phyloP scores from a whole-genome alignment of 1,139 yeast genomes.

The Saccharomycopsis hybrid region DNA sequence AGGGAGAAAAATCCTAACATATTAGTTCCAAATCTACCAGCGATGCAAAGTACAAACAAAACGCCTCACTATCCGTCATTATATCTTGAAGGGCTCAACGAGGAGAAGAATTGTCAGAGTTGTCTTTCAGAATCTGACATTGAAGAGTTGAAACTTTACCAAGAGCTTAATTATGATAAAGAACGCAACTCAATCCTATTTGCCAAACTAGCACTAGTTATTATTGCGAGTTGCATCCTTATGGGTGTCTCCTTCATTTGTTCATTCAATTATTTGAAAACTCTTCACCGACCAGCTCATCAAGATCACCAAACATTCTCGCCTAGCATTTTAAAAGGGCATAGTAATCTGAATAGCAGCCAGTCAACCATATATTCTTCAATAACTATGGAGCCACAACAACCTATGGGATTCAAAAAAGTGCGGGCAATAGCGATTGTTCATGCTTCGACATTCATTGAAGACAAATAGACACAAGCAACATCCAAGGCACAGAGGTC shows the following conservation, averaged over 20 bases:
- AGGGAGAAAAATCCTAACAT: too few species aligned
- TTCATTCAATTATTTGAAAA: background rate
- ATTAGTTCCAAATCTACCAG: too few species aligned
- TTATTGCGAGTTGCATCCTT: conserved; percentile 1
- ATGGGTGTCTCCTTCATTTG: conserved; percentile 8
- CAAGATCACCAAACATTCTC: background rate
- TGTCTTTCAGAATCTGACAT: background rate
- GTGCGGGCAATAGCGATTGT: too few species aligned
- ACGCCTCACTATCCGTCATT: too few species aligned
- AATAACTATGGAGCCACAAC: background rate
- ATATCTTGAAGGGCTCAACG: too few species aligned
- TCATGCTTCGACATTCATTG: too few species aligned
- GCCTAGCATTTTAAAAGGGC: background rate
- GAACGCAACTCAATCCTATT: conserved; percentile 8
- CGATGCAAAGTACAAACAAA: too few species aligned
- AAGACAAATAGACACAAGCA: too few species aligned
- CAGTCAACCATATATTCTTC: background rate
- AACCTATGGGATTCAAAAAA: background rate
- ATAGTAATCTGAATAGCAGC: background rate
- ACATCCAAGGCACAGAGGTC: too few species aligned
- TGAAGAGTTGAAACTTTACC: conserved; percentile 10
- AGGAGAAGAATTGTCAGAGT: background rate
- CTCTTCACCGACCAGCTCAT: background rate
- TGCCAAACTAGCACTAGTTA: conserved; percentile 6
- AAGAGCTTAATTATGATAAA: conserved; percentile 4